A percentile compares a stretch with the other conserved stretches of the same genome.
These are phyloP conservation scores for Melaleuca alternifolia DNA, from an alignment of 345 rosid genomes.

Conservation along the genomic window DNA sequence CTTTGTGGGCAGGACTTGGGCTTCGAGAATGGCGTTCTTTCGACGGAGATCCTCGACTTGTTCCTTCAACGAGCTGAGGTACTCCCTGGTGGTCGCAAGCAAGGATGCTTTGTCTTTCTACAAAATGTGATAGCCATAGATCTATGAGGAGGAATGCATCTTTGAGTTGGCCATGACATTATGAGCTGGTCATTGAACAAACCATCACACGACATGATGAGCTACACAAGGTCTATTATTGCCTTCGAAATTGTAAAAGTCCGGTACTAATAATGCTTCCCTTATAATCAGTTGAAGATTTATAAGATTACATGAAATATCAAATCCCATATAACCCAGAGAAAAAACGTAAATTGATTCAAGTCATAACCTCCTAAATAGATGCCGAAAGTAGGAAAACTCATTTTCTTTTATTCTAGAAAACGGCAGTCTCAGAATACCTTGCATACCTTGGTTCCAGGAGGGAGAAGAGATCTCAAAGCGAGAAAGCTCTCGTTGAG, in stretches of 20 bases:
- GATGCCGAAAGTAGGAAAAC: too few species aligned
- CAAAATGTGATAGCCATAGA: not conserved
- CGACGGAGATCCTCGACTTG: slow-evolving; percentile 41
- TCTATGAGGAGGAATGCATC: not conserved
- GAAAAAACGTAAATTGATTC: not conserved
- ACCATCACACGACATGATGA: not conserved
- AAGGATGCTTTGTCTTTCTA: slow-evolving; percentile 75
- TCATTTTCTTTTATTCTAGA: not conserved
- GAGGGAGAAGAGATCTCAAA: slow-evolving; percentile 67
- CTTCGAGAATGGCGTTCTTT: slow-evolving; percentile 37
- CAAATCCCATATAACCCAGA: not conserved
- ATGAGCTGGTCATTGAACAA: not conserved
- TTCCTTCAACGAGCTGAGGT: slow-evolving; percentile 30
- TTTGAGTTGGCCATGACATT: not conserved
- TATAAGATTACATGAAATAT: not conserved
- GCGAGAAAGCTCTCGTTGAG: slow-evolving; percentile 74
- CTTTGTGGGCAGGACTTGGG: slow-evolving; percentile 12
- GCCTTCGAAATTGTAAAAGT: not conserved
- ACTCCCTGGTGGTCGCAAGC: slow-evolving; percentile 44
- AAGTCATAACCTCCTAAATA: not conserved
- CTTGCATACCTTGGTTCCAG: slow-evolving; percentile 54
- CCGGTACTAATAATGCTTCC: not conserved
- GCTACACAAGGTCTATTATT: not conserved
- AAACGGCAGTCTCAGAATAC: not conserved
- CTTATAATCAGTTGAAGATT: not conserved